These are phyloP conservation scores for Boletus coccyginus DNA, from an alignment of 768 basidiomycete species.

Conservation along the genomic window DNA sequence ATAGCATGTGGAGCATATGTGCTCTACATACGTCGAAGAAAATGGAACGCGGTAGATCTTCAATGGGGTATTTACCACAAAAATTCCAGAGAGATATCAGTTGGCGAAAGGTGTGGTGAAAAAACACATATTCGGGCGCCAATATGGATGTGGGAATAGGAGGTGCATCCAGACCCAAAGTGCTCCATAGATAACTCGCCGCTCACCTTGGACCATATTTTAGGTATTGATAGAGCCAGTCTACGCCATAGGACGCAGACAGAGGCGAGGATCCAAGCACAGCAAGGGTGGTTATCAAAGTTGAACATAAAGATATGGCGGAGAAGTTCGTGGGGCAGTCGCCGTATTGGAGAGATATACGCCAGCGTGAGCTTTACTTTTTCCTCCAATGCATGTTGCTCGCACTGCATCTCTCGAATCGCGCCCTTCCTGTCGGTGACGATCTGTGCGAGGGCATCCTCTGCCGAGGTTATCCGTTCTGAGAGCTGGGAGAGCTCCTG, in stretches of 20 bases:
- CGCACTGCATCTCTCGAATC: conserved; percentile 53
- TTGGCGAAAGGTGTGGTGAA: not conserved
- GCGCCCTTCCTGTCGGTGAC: conserved; percentile 50
- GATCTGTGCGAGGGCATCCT: conserved; percentile 56
- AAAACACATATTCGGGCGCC: conserved; percentile 16
- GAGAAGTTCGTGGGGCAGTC: conserved; percentile 71
- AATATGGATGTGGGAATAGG: conserved; percentile 5
- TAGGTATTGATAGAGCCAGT: conserved; percentile 62
- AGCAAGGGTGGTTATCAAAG: conserved; percentile 69
- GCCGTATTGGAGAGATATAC: conserved; percentile 69
- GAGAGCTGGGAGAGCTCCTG: conserved; percentile 33
- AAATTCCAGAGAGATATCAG: not conserved
- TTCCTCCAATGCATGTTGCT: conserved; percentile 48
- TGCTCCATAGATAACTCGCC: not conserved
- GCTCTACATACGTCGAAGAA: conserved; percentile 1
- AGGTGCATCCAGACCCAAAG: not conserved
- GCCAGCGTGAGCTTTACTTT: conserved; percentile 50
- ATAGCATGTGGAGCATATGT: conserved; percentile 2
- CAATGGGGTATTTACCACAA: conserved; percentile 1
- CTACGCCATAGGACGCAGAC: conserved; percentile 68
- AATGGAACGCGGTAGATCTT: not conserved
- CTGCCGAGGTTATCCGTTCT: conserved; percentile 49
- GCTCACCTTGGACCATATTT: conserved; percentile 75
- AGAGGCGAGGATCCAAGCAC: conserved; percentile 71
- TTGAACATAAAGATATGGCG: conserved; percentile 67